Evolutionary conservation across 1,284 basidiomycete genomes (phyloP), one percentile per base, ranked within the genome.

Genomic region (Fistulina hepatica): DNA sequence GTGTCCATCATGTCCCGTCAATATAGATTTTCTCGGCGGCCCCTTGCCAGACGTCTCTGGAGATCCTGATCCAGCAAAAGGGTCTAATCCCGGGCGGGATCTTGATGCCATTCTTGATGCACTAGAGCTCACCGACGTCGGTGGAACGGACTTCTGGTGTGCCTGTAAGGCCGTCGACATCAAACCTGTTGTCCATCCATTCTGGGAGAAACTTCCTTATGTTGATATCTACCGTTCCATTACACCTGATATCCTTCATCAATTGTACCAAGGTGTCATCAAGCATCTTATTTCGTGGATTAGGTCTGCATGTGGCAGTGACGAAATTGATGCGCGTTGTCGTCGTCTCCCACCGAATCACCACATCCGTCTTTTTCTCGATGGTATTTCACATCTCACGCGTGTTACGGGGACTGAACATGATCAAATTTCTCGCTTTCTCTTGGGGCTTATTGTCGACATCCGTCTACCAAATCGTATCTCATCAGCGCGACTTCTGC

Each of bases 321-420:
- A n/a, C n/a, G 54, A 63, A 34, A 46, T 62, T 10, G 53, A 61
- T 41, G 53, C 54, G 6, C 49, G 54, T 2, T 56, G 52, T 31
- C 45, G 45, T 1, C 39, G 52, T 2, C 25, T 60, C 1, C 58
- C 56, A 1, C 51, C 48, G 1, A 58, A 61, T 39, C 56, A 57
- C 35, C 45, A 55, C 15, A 42, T 60, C 4, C 52, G 55, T 0
- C 42, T 52, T 1, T 65, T 67, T 37, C 40, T 43, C 5, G 57
- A 59, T 8, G 65, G 65, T 0, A 61, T 67, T 24, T 48, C 53
- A 0, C 37, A 34, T 1, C 43, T 61, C 1, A 51, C 51, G n/a
- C 49, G 50, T 9, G 34, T 52, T 15, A 55, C 50, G 25, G 56
- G 59, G 13, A 47, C 36, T 23, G 58, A 54, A 27, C 56, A 54